phyloP scores from a whole-genome alignment of 495 filamentous ascomycete genomes.

The Tuber melanosporum region DNA sequence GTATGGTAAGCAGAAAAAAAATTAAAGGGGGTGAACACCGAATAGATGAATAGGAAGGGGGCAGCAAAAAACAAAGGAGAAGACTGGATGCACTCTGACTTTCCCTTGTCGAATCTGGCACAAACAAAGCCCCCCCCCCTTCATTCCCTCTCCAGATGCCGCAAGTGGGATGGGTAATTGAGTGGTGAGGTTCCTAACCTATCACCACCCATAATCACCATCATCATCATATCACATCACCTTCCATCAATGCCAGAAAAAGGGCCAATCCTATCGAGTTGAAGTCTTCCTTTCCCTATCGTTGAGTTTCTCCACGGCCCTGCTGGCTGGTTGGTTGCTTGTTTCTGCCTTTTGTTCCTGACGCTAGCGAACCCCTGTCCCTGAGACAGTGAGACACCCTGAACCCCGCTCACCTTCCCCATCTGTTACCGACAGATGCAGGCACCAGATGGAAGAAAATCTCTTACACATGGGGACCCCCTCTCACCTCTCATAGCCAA shows the following conservation, averaged over 20 bases:
- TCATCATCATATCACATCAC: background rate
- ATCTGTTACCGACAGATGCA: background rate
- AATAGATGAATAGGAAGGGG: background rate
- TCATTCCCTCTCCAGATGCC: background rate
- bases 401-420: background rate
- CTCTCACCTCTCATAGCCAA: background rate
- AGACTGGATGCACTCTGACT: background rate
- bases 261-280: background rate
- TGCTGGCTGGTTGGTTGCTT: background rate
- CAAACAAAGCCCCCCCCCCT: background rate
- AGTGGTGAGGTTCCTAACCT: background rate
- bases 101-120: conserved; percentile 1
- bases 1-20: background rate
- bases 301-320: background rate
- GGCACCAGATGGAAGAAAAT: background rate
- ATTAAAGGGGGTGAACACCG: background rate
- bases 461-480: background rate
- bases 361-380: conserved; percentile 1
- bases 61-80: background rate
- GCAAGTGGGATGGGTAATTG: background rate
- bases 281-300: background rate
- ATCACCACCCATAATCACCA: background rate
- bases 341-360: background rate
- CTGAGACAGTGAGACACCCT: background rate
- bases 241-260: background rate